Base-by-base conservation (phyloP, 192 early-diverging fungal genomes). In the Linnemannia elongata region DNA sequence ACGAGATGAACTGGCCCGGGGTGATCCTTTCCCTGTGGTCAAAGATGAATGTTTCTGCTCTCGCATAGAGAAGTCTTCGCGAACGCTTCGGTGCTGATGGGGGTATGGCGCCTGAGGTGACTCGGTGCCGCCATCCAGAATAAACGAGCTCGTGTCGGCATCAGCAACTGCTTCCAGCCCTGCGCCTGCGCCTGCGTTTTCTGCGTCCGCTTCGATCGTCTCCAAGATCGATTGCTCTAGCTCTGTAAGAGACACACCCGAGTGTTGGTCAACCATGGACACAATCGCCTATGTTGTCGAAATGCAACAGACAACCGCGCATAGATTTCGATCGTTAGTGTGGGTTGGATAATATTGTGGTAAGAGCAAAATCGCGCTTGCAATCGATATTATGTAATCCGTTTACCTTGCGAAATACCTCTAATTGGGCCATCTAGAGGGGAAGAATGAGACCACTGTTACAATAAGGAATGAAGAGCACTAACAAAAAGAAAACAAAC, bases 221-320 rank as follows among this genome's bases (percentile, higher is more conserved):
- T 81, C 83, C 6, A 86, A 45, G 33, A 86, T 86, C 15, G 83
- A 86, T 36, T 74, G 74, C 52, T 86, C 83, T 33, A 86, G 47
- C 47, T 80, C 74, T 22, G 75, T 27, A n/a, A 86, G 35, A 7
- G 83, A 80, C 1, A 81, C 83, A 9, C 83, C 83, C n/a, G 83
- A 86, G 69, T 86, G 83, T 57, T 86, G 83, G 36, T 86, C 83
- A 2, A 86, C 83, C 83, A 86, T 86, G 5, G 83, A 80, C 17
- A 86, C 79, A 36, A 86, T 86, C 13, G 83, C 83, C 83, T 85
- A 69, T 45, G 15, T 33, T 74, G 3, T 52, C 49, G 35, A 63
- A 38, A n/a, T 22, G 54, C 22, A 24, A 17, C 66, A 54, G 54
- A 63, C 12, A 35, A 3, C 22, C 33, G 33, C 35, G 52, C 13